phyloP scores from a whole-genome alignment of 768 basidiomycete species.

The Coprinellus aureogranulatus region DNA sequence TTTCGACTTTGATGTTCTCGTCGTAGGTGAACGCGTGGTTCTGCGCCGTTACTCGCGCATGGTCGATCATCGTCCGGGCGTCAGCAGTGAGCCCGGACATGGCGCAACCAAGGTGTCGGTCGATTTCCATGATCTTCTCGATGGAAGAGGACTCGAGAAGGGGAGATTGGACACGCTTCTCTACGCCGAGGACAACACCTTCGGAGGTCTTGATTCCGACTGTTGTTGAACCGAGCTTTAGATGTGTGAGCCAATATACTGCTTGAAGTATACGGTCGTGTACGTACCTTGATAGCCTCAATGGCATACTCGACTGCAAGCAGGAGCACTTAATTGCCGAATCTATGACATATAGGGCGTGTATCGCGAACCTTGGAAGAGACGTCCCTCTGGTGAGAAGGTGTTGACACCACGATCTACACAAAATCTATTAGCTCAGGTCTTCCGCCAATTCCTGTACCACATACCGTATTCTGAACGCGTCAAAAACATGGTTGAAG shows the following conservation, averaged over 20 bases:
- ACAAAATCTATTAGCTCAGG: background rate
- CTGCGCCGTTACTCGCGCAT: conserved; percentile 94
- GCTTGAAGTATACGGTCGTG: background rate
- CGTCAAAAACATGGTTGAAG: conserved; percentile 77
- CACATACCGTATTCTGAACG: conserved; percentile 87
- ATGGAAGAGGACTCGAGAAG: conserved; percentile 93
- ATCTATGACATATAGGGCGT: conserved; percentile 2
- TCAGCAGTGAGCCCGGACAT: conserved; percentile 98
- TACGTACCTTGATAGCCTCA: conserved; percentile 92
- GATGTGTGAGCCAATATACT: background rate
- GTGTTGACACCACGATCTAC: conserved; percentile 94
- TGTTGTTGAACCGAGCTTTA: conserved; percentile 94
- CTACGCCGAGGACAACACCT: conserved; percentile 92
- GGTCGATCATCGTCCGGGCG: conserved; percentile 99
- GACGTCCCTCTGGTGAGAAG: conserved; percentile 96
- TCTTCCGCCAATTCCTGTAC: background rate
- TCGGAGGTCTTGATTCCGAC: conserved; percentile 89
- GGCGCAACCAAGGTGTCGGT: conserved; percentile 92
- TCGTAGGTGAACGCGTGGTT: conserved; percentile 97
- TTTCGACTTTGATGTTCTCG: conserved; percentile 95
- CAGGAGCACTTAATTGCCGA: conserved; percentile 16
- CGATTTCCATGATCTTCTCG: conserved; percentile 99
- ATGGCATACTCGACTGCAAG: conserved; percentile 95
- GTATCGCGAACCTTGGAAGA: conserved; percentile 85
- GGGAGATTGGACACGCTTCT: conserved; percentile 97